Base-by-base conservation (phyloP, 78 protist genomes). In the Trichosphaerium sp. region DNA sequence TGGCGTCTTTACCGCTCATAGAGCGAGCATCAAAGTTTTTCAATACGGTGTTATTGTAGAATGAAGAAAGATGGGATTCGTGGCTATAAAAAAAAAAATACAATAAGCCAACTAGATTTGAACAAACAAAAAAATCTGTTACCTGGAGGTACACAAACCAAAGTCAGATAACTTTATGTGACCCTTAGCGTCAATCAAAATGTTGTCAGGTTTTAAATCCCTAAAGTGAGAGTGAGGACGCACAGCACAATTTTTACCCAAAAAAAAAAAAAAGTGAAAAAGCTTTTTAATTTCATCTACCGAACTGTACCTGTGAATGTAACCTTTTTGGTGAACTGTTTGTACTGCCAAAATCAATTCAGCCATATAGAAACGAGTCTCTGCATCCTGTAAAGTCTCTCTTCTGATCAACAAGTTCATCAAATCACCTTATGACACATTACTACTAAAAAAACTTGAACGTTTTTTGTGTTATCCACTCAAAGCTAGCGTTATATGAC, bases 81-180 rank as follows among this genome's bases (percentile, higher is more conserved):
- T 34, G 6, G 25, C 43, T 34, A 10, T 6, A 21, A 12, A 6
- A 12, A 32, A 6, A 32, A 54, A 6, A 58, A 38, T 31, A 10
- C 6, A 18, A 47, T 70, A 73, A 38, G 74, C 59, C 29, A 67
- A 71, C 35, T 63, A 70, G 37, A 65, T 78, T 48, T 69, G 65
- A 66, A 71, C 64, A 62, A 78, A 63, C 57, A 71, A 71, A 57
- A 73, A 71, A 39, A 72, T 80, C 86, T 74, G 43, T 74, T 66
- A 55, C 75, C 60, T 37, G 84, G 78, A 26, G 39, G 78, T 87
- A 43, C 85, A 75, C 28, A 91, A 79, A 18, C 95, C 95, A 51
- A 91, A 91, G 62, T 91, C 95, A 44, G 89, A 75, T 18, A 91
- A 80, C 75, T 90, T 78, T 25, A 79, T n/a, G 38, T 73, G 85